A percentile compares a stretch with the other conserved stretches of the same genome.
Conservation (phyloP, 208 protist species). For the Naegleria gruberi region DNA sequence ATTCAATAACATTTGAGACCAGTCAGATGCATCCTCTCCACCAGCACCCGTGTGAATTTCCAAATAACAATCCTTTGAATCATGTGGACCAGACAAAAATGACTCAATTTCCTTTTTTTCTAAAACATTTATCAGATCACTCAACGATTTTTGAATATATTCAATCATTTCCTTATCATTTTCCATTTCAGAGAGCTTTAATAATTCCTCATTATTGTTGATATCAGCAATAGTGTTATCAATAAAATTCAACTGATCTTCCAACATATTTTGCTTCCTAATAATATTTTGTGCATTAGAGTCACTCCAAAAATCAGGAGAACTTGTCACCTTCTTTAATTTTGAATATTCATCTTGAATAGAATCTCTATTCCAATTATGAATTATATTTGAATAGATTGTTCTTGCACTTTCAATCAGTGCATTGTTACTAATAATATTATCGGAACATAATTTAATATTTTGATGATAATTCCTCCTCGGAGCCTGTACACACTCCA, state of each 20-base stretch:
- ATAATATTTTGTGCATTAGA: background rate
- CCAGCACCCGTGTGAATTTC: conserved; percentile 11
- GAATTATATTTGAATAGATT: background rate
- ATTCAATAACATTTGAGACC: conserved; percentile 18
- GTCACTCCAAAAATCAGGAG: background rate
- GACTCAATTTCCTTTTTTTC: background rate
- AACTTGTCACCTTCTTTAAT: background rate
- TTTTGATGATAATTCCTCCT: background rate
- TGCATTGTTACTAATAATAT: background rate
- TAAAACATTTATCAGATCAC: background rate
- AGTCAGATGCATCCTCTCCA: background rate
- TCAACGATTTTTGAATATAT: background rate
- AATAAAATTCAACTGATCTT: background rate
- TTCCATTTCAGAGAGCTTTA: background rate
- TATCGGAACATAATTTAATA: background rate
- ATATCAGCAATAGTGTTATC: background rate
- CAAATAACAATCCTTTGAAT: background rate
- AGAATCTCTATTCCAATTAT: background rate
- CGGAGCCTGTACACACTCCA: no score
- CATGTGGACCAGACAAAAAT: background rate
- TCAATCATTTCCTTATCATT: background rate
- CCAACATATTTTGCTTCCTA: background rate
- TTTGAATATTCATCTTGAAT: background rate
- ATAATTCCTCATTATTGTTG: background rate
- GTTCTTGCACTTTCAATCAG: background rate